Base-by-base conservation (phyloP, 2,329 filamentous ascomycete species). In the Colletotrichum musae region DNA sequence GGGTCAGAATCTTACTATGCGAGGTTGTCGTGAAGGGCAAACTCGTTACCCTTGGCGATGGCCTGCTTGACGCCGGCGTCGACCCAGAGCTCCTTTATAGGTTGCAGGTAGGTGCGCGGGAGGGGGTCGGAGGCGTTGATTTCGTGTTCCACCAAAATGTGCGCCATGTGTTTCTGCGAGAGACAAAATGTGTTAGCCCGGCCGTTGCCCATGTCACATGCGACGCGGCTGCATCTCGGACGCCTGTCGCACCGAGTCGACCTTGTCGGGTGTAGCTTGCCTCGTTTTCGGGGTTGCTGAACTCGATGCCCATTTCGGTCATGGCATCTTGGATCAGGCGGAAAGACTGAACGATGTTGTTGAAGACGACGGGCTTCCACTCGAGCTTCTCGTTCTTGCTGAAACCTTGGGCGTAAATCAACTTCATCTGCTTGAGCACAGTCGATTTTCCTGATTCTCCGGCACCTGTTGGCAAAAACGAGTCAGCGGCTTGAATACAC, bases 361-460 rank as follows among this genome's bases (percentile, higher is more conserved):
- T 95, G 82, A 98, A 98, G 74, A 98, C 95, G 76, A 98, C 95
- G 16, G 94, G 93, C 75, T 96, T 94, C 88, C 94, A 97, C 85
- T 98, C 94, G 73, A 97, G 90, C 80, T 94, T 93, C 81, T 98
- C 96, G 72, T 89, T 91, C 76, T 93, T 93, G 77, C 91, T 94
- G 84, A 98, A 98, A 58, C 96, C 95, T 80, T 94, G 91, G 15
- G 94, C 91, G 80, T 98, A 96, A 75, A 99, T 98, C 81, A 99
- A 91, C 80, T 95, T 95, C 96, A 99, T 98, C 86, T 98, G 95
- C 85, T 98, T 98, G 73, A 98, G 89, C 69, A 98, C 95, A 1
- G 95, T 98, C 9, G 95, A 98, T 83, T 98, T 98, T 73, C 95
- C 81, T 53, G 81, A 96, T 83, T 98, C 95, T 78, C 95, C 95